These are phyloP conservation scores for Fusarium humuli DNA, from an alignment of 2,329 filamentous ascomycete genomes.

Conservation along the genomic window DNA sequence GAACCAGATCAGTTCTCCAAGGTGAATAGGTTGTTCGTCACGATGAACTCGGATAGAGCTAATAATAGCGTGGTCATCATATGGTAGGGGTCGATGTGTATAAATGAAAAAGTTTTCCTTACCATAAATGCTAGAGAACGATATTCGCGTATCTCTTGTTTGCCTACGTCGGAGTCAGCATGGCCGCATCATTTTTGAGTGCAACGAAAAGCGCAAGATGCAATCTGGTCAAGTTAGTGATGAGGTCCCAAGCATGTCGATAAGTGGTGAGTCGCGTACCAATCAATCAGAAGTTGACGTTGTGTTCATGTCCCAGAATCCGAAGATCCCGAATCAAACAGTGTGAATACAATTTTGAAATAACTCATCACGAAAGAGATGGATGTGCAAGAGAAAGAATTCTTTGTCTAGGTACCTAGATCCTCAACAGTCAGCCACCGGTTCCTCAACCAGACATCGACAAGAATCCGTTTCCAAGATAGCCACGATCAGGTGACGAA, in stretches of 20 bases:
- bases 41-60: conserved; percentile 63
- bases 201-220: neutral
- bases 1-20: conserved; percentile 69
- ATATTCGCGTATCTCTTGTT: neutral
- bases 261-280: conserved; percentile 48
- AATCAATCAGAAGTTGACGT: conserved; percentile 65
- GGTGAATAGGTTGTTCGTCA: conserved; percentile 68
- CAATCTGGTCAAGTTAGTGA: conserved; percentile 35
- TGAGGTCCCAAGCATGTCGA: neutral
- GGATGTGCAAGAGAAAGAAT: conserved; percentile 31
- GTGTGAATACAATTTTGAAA: conserved; percentile 66
- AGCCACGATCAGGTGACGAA: conserved; percentile 71
- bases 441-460: conserved; percentile 38
- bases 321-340: conserved; percentile 63
- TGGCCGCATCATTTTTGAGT: neutral
- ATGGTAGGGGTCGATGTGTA: conserved; percentile 48
- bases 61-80: conserved; percentile 63
- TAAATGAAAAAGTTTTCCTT: conserved; percentile 13
- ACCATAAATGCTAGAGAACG: conserved; percentile 12
- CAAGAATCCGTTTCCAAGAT: conserved; percentile 47
- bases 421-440: conserved; percentile 49
- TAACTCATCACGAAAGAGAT: conserved; percentile 60
- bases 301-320: conserved; percentile 65
- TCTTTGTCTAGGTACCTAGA: conserved; percentile 52
- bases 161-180: conserved; percentile 37